phyloP scores from a whole-genome alignment of 257 asterid genomes.

The Gentiana dahurica region DNA sequence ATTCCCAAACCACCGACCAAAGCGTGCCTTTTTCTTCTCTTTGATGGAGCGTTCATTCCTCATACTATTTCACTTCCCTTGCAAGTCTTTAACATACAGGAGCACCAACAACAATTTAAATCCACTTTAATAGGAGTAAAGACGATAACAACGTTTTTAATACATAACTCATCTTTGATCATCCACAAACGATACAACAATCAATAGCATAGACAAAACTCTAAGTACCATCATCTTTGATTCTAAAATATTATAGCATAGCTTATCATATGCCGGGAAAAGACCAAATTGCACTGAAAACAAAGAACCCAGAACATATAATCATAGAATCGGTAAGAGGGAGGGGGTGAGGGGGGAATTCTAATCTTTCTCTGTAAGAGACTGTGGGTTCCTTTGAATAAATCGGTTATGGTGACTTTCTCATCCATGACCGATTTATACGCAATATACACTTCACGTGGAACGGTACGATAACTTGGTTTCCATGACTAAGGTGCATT shows the following conservation, averaged over 20 bases:
- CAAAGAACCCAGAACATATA: no score
- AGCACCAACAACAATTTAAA: slow-evolving; percentile 16
- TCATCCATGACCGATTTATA: no score
- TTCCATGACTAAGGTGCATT: no score
- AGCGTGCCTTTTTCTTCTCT: slow-evolving; percentile 16
- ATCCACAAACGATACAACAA: background rate
- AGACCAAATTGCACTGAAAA: no score
- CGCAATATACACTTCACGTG: no score
- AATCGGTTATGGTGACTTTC: no score
- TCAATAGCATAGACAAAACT: background rate
- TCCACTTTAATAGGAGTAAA: background rate
- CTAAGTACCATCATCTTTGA: background rate
- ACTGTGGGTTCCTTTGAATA: no score
- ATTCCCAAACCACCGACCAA: slow-evolving; percentile 29
- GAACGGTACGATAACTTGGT: no score
- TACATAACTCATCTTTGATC: background rate
- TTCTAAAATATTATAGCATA: background rate
- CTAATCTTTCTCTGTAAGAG: no score
- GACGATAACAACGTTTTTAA: background rate
- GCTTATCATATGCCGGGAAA: no score
- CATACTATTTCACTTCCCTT: slow-evolving; percentile 29
- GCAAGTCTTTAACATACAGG: slow-evolving; percentile 17
- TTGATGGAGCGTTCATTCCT: slow-evolving; percentile 34
- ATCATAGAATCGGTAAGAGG: no score
- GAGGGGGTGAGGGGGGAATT: no score